Percentiles rank a stretch among this genome's conserved stretches.
phyloP scores from a whole-genome alignment of 23 red algal species.

The Gracilaria domingensis region DNA sequence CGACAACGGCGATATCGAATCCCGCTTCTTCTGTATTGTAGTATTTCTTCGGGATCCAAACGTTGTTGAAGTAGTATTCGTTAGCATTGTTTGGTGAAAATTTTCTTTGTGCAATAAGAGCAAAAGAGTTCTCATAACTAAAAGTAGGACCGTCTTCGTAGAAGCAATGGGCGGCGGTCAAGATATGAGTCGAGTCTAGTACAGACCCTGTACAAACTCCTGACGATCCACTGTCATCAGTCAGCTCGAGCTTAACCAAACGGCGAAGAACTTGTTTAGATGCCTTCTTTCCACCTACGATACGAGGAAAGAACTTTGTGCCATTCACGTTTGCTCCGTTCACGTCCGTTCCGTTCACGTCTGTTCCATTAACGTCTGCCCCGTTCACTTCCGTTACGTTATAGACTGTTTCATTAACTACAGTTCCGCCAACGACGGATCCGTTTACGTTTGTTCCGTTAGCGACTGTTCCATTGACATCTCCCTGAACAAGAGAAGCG shows the following conservation, averaged over 20 bases:
- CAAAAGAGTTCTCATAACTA: constrained; percentile 3
- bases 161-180: constrained; percentile 54
- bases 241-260: constrained; percentile 22
- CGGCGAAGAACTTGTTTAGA: constrained; percentile 12
- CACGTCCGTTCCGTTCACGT: too few species aligned
- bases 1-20: constrained; percentile 41
- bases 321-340: too few species aligned
- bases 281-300: constrained; percentile 45
- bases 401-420: too few species aligned
- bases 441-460: too few species aligned
- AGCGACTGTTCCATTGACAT: too few species aligned
- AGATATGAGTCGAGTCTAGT: constrained; percentile 16
- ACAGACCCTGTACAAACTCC: constrained; percentile 29
- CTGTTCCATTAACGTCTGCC: too few species aligned
- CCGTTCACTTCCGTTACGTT: too few species aligned
- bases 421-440: too few species aligned
- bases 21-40: background rate
- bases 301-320: background rate
- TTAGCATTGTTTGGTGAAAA: constrained; percentile 7
- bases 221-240: background rate
- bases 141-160: background rate
- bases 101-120: constrained; percentile 8
- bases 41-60: constrained; percentile 30
- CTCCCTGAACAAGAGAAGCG: too few species aligned
- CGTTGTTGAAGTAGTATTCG: constrained; percentile 36